Evolutionary conservation across 176 grass and related monocot genomes (phyloP).

Genomic region (Ananas comosus): DNA sequence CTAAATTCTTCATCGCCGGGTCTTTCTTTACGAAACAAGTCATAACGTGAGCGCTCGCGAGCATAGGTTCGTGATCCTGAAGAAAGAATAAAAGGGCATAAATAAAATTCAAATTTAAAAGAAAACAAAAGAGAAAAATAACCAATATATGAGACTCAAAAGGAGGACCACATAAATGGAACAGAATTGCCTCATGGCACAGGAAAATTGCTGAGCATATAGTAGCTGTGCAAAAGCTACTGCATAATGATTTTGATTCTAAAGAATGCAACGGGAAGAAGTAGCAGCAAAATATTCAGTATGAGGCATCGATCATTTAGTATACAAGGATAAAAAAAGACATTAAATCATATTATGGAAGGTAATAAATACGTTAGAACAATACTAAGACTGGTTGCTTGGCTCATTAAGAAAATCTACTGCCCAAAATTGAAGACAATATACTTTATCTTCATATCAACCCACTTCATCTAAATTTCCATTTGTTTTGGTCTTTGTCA

Average conservation of each 20-base stretch:
- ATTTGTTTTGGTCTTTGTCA: too few relatives aligned
- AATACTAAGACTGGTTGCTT: too few relatives aligned
- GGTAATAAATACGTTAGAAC: too few relatives aligned
- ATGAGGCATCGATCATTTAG: too few relatives aligned
- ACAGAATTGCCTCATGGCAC: not conserved
- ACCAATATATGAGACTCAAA: not conserved
- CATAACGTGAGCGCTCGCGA: conserved; percentile 37
- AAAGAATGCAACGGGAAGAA: too few relatives aligned
- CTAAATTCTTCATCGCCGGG: conserved; percentile 79
- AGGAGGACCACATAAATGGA: not conserved
- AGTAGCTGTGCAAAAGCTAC: too few relatives aligned
- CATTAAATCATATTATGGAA: too few relatives aligned
- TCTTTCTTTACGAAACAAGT: conserved; percentile 72
- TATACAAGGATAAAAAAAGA: too few relatives aligned
- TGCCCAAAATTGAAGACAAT: not conserved
- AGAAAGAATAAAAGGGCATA: not conserved
- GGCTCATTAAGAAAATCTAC: not conserved
- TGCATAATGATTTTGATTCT: too few relatives aligned
- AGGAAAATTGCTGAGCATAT: not conserved
- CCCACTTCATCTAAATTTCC: too few relatives aligned
- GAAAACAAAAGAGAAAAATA: not conserved
- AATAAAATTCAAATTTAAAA: not conserved
- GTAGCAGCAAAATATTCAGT: too few relatives aligned
- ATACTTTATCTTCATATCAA: too few relatives aligned
- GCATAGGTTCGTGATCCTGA: conserved; percentile 53